A percentile compares a stretch with the other conserved stretches of the same genome.
Evolutionary conservation across 495 filamentous ascomycete species (phyloP).

Genomic region (Penicillium coffeae): DNA sequence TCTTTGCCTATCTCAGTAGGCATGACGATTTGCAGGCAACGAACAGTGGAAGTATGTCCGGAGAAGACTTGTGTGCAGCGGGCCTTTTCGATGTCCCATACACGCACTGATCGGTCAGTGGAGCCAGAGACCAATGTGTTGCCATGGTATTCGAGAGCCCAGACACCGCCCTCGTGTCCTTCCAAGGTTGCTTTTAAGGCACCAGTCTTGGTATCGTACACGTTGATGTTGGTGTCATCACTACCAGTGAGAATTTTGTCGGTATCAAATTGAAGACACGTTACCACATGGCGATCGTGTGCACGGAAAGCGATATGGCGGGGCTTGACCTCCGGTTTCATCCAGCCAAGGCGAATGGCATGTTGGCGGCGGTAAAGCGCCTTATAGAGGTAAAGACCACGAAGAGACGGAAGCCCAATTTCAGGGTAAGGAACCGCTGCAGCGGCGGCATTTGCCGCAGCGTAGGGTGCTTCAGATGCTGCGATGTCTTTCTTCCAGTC

Average conservation of each 20-base stretch:
- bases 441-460: conserved; percentile 77
- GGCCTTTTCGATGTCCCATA: conserved; percentile 95
- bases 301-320: conserved; percentile 93
- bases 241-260: conserved; percentile 98
- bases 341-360: conserved; percentile 87
- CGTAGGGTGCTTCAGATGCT: conserved; percentile 72
- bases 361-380: conserved; percentile 90
- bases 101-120: conserved; percentile 90
- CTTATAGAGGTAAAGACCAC: conserved; percentile 88
- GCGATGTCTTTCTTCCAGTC: conserved; percentile 43
- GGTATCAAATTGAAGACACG: conserved; percentile 93
- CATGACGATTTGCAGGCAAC: conserved; percentile 92
- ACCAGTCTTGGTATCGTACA: conserved; percentile 96
- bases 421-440: conserved; percentile 76
- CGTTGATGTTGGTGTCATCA: conserved; percentile 96
- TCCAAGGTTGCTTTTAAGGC: conserved; percentile 74
- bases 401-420: conserved; percentile 71
- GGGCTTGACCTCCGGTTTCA: conserved; percentile 78
- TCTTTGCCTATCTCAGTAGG: conserved; percentile 72
- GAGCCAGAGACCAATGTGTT: conserved; percentile 95
- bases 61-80: conserved; percentile 93
- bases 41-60: conserved; percentile 94
- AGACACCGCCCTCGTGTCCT: conserved; percentile 96
- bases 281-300: conserved; percentile 94
- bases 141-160: conserved; percentile 94